Evolutionary conservation across 106 monocot species (phyloP).

Genomic region (Dendrobium officinale): DNA sequence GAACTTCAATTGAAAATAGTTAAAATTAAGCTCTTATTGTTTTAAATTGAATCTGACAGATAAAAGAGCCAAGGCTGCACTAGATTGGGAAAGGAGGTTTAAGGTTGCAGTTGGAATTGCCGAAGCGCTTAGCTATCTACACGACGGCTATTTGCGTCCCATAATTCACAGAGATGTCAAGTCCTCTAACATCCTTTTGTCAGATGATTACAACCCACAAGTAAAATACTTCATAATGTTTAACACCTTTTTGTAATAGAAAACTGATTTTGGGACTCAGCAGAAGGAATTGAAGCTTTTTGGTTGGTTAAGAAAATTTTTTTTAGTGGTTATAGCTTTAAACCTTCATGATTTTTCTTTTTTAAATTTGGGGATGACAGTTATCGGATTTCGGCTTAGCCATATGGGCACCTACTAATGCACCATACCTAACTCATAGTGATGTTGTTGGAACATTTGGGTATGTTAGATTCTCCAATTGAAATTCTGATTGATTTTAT

Average conservation of each 20-base stretch:
- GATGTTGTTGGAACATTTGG: slow-evolving; percentile 26
- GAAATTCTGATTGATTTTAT: neutral
- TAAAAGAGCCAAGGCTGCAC: slow-evolving; percentile 23
- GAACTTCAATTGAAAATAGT: neutral
- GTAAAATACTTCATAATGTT: slow-evolving; percentile 16
- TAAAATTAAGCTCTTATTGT: neutral
- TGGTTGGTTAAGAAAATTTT: no score
- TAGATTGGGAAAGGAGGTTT: slow-evolving; percentile 69
- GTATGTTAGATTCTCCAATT: slow-evolving; percentile 10
- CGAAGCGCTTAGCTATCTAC: slow-evolving; percentile 61
- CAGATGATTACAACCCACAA: slow-evolving; percentile 61
- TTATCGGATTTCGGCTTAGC: slow-evolving; percentile 25
- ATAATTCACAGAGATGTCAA: slow-evolving; percentile 93
- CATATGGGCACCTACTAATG: slow-evolving; percentile 19
- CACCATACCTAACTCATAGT: slow-evolving; percentile 13
- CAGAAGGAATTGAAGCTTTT: no score
- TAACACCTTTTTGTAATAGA: neutral
- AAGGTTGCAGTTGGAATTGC: slow-evolving; percentile 70
- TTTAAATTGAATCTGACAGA: slow-evolving; percentile 27
- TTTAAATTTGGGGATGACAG: neutral
- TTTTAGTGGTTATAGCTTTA: no score
- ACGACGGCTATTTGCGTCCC: slow-evolving; percentile 29
- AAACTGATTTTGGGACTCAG: neutral
- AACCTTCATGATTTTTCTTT: neutral
- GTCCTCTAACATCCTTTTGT: slow-evolving; percentile 89